These are phyloP conservation scores for Corylus heterophylla DNA, from an alignment of 306 rosid species.

Conservation along the genomic window DNA sequence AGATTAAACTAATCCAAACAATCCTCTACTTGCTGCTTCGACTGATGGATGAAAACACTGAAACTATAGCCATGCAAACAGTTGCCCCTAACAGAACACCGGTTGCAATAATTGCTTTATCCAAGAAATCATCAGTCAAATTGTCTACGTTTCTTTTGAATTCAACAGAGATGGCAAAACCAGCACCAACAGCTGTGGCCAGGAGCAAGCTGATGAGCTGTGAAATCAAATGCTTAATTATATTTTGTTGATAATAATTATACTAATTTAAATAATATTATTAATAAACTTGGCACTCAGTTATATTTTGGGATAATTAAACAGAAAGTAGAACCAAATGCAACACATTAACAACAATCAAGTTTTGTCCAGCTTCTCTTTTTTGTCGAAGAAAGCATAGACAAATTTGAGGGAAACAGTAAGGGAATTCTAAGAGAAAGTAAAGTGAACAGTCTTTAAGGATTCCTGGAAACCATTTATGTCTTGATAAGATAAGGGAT, in stretches of 20 bases:
- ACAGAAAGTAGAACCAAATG: no score
- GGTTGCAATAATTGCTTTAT: constrained; percentile 31
- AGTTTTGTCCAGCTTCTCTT: no score
- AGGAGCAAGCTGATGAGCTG: constrained; percentile 41
- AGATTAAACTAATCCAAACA: constrained; percentile 8
- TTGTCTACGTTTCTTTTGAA: constrained; percentile 17
- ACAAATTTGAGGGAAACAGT: no score
- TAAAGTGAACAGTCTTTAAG: no score
- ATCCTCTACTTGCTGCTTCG: constrained; percentile 9
- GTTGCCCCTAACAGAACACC: constrained; percentile 32
- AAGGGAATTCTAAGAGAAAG: no score
- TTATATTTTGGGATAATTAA: no score
- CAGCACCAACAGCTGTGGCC: constrained; percentile 51
- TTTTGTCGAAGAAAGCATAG: no score
- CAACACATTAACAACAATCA: no score
- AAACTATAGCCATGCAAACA: constrained; percentile 37
- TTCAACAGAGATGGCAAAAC: constrained; percentile 42
- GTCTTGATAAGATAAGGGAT: no score
- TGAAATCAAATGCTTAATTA: neutral
- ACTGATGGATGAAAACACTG: constrained; percentile 45
- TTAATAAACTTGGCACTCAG: no score
- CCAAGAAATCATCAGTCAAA: neutral
- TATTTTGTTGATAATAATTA: neutral
- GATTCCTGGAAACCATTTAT: no score
- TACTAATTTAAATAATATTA: no score